Percentiles rank a stretch among this genome's conserved stretches.
Conservation (phyloP, 768 basidiomycete species). For the Russula abietina region DNA sequence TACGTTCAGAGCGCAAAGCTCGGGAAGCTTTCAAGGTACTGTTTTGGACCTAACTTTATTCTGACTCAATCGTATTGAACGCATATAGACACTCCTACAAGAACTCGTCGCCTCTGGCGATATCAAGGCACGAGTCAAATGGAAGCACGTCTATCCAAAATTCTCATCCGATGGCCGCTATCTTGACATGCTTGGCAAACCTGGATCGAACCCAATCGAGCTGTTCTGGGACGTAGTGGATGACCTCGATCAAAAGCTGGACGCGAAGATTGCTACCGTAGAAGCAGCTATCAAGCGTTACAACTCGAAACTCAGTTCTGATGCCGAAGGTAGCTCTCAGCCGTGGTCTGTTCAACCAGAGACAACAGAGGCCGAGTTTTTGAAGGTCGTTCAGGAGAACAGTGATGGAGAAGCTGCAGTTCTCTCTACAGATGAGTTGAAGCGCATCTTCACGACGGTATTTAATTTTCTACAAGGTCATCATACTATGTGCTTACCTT, state of each 20-base stretch:
- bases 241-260: conserved; percentile 76
- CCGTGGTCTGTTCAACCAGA: conserved; percentile 45
- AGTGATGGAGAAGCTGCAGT: conserved; percentile 45
- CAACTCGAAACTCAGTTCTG: conserved; percentile 34
- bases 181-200: conserved; percentile 79
- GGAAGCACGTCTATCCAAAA: conserved; percentile 81
- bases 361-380: conserved; percentile 62
- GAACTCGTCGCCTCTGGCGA: conserved; percentile 60
- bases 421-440: conserved; percentile 48
- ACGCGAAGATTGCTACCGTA: conserved; percentile 65
- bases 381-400: conserved; percentile 48
- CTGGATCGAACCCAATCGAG: conserved; percentile 92
- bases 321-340: conserved; percentile 28
- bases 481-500: background rate
- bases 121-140: conserved; percentile 79
- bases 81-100: conserved; percentile 58
- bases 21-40: conserved; percentile 84
- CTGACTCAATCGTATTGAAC: background rate
- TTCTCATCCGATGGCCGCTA: conserved; percentile 81
- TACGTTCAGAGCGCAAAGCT: conserved; percentile 79
- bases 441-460: conserved; percentile 58
- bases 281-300: conserved; percentile 53
- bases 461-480: conserved; percentile 17
- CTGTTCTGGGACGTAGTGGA: conserved; percentile 95
- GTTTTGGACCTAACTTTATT: conserved; percentile 1